Base-by-base conservation (phyloP, 1,284 basidiomycete species). In the Puccinia horiana region DNA sequence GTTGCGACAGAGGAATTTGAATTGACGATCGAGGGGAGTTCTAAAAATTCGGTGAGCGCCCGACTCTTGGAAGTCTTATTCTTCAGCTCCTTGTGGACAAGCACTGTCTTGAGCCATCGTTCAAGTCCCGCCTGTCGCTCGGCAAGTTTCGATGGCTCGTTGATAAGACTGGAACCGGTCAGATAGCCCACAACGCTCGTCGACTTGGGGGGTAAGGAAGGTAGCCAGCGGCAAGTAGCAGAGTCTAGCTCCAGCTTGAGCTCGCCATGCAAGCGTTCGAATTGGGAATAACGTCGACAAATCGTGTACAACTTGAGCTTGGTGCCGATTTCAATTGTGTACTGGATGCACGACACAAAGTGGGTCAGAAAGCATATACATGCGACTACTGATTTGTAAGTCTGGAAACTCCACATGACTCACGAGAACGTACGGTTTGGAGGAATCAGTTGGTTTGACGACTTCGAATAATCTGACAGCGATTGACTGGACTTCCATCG, bases 101-200 rank as follows among this genome's bases (percentile, higher is more conserved):
- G 35, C 2, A 81, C 69, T 35, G 78, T 61, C 35, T 81, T 81
- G 20, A 81, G 40, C 78, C 78, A 81, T 72, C 78, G 32, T 73
- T 81, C 78, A 49, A 81, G 78, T 5, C 65, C 67, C 18, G 67
- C 67, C 63, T 81, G 78, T 42, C 78, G 47, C 44, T 81, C 78
- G 2, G 54, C 54, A 44, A 81, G 37, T 63, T 72, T 73, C 20
- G 52, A 37, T 26, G 78, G 67, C 18, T 81, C 35, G 29, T 69
- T 61, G 29, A 81, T 54, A 0, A 72, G 54, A 63, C 32, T 63
- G 52, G 78, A 54, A 23, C 78, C 78, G 35, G 78, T 81, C 12
- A 81, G 52, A 40, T 61, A 81, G n/a, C 69, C 58, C 6, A 81
- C n/a, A 1, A 81, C n/a, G 40, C 78, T 70, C 2, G 67, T 63